Evolutionary conservation across 768 basidiomycete species (phyloP).

Genomic region (Mycena sanguinolenta): DNA sequence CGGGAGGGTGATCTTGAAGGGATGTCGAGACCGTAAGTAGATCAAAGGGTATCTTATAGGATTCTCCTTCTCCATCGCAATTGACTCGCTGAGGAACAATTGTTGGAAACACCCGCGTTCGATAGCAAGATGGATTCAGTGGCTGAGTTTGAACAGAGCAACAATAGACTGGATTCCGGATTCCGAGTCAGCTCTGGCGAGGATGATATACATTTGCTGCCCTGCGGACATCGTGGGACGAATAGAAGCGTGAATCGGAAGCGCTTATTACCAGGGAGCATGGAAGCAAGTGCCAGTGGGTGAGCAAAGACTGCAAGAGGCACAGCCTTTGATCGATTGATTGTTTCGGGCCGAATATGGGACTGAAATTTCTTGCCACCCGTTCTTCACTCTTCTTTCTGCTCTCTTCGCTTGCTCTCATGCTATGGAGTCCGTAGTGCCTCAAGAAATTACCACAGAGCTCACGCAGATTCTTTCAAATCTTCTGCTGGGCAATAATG

Average conservation of each 20-base stretch:
- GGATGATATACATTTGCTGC: not conserved
- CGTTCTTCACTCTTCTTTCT: not conserved
- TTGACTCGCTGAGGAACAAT: not conserved
- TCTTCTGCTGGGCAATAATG: constrained; percentile 87
- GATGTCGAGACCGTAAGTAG: no score
- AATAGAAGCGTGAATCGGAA: constrained; percentile 7
- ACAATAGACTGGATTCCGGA: not conserved
- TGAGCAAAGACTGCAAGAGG: not conserved
- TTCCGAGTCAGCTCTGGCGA: not conserved
- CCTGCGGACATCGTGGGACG: constrained; percentile 13
- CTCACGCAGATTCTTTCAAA: constrained; percentile 89
- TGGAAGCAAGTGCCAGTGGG: not conserved
- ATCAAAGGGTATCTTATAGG: no score
- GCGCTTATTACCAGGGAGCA: not conserved
- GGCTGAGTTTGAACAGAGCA: no score
- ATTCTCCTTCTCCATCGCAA: not conserved
- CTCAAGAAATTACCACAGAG: constrained; percentile 79
- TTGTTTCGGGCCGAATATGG: constrained; percentile 5
- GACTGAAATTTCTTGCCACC: constrained; percentile 8
- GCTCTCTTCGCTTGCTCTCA: constrained; percentile 15
- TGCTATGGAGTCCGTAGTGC: constrained; percentile 64
- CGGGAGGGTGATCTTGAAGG: no score
- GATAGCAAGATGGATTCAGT: not conserved
- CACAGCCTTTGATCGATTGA: constrained; percentile 12
- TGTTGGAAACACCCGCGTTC: constrained; percentile 6